Evolutionary conservation across 805 yeast genomes (phyloP), one percentile per base, ranked within the genome.

Genomic region (Ogataea siamensis): DNA sequence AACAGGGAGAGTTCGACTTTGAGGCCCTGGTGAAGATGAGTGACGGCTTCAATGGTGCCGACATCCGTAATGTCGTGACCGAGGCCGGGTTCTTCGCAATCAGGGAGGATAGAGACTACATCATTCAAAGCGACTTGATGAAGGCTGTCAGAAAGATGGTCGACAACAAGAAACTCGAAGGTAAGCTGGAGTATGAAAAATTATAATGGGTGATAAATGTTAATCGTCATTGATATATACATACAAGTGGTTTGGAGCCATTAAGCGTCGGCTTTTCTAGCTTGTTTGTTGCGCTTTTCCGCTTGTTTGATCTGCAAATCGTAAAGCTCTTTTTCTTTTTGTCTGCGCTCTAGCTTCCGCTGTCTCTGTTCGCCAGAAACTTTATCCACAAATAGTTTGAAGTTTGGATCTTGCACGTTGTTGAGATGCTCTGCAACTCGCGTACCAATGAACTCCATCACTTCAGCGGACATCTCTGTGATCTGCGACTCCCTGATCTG

Each of bases 11-110:
- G 51, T 85, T 93, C 63, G 99, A 93, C 68, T 88, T 87, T 55
- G 98, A 93, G 67, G 95, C 96, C 11, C 84, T 87, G 23, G 98
- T 91, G 26, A 93, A 93, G 69, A 93, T 93, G 98, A 84, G 95
- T 63, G 99, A 91, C 66, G 98, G 98, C 2, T 93, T 93, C 68
- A 91, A 91, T 65, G 99, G 99, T 70, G 98, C 98, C 5, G 99
- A 91, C 73, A 83, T 91, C 53, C 80, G 99, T 64, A 91, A 91
- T 61, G 96, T 93, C 43, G 76, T 89, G 22, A 91, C 99, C n/a
- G 99, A 91, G 68, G 96, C 97, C 18, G 99, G 99, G 2, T 93
- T 93, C 68, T 87, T 89, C 53, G 98, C 99, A 37, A 93, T 93
- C 53, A 79, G 99, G 67, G 97, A 93, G 58, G 99, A 93, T 60